phyloP scores from a whole-genome alignment of 345 rosid genomes.

The Camelina neglecta region DNA sequence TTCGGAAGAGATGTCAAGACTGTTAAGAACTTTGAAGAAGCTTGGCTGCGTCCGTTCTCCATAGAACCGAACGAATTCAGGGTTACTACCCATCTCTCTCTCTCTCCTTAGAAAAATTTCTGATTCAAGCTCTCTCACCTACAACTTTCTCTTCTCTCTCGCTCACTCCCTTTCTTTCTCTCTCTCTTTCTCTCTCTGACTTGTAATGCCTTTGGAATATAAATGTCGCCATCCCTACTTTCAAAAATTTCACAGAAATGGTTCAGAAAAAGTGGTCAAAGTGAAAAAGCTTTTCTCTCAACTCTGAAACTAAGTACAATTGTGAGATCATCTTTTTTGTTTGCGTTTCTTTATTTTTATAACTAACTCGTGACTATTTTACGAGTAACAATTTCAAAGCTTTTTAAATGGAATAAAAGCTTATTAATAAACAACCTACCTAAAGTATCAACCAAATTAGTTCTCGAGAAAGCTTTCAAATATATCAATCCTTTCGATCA shows the following conservation, averaged over 20 bases:
- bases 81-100: neutral
- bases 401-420: too few species aligned
- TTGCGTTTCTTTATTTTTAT: neutral
- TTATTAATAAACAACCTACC: constrained; percentile 69
- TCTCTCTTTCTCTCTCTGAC: neutral
- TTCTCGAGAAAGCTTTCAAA: neutral
- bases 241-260: neutral
- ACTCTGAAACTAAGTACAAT: neutral
- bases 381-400: neutral
- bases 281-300: neutral
- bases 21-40: neutral
- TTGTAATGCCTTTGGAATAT: neutral
- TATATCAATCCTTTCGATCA: neutral
- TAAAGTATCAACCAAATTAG: constrained; percentile 14
- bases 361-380: neutral
- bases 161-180: neutral
- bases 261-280: neutral
- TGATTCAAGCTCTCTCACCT: neutral
- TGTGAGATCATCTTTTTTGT: neutral
- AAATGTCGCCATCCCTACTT: neutral
- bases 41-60: neutral
- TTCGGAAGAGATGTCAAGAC: neutral
- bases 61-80: neutral
- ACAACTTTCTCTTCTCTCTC: neutral
- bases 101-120: neutral